Evolutionary conservation across 2,329 filamentous ascomycete genomes (phyloP), one percentile per base, ranked within the genome.

Genomic region (Xylaria sp.): DNA sequence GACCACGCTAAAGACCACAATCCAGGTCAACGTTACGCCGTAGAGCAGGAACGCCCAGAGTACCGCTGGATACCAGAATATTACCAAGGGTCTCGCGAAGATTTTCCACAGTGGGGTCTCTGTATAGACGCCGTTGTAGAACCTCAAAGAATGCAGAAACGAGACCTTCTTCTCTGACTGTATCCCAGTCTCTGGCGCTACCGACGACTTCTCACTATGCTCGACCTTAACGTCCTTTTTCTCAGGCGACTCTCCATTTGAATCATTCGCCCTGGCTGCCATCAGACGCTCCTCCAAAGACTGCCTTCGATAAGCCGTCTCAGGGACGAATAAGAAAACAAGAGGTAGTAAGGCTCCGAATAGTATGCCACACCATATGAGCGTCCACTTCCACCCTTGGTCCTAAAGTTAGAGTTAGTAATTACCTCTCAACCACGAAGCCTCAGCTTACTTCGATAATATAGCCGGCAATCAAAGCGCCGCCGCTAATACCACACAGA

Each of bases 21-120:
- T 78, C 79, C 81, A 80, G 20, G 79, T 80, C 37, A 83, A 70
- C 5, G 77, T 81, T 1, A 78, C 81, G 56, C 84, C 85, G 71
- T 85, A 86, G 7, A 86, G 76, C 18, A 87, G 71, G 52, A 86
- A 84, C 20, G 82, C 82, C 83, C 84, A 87, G 15, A 85, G 77
- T 3, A 87, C 84, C 7, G 82, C 84, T 0, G 86, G 80, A 65
- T 87, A 87, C 60, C 82, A 81, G 72, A 86, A 83, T 57, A 87
- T 79, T 3, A 85, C 81, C 41, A 87, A 78, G 0, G 85, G 85
- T 1, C 84, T 75, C 4, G 80, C 46, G 63, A 82, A 81, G 48
- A 82, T 78, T 71, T 81, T 81, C 79, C 80, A 81, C n/a, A 79
- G 68, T 1, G 81, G 78, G 0, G 81, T 81, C 10, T 76, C 66